Percentiles rank a stretch among this genome's conserved stretches.
Conservation (phyloP, 148 eudicot genomes). For the Polygonum maritimum region DNA sequence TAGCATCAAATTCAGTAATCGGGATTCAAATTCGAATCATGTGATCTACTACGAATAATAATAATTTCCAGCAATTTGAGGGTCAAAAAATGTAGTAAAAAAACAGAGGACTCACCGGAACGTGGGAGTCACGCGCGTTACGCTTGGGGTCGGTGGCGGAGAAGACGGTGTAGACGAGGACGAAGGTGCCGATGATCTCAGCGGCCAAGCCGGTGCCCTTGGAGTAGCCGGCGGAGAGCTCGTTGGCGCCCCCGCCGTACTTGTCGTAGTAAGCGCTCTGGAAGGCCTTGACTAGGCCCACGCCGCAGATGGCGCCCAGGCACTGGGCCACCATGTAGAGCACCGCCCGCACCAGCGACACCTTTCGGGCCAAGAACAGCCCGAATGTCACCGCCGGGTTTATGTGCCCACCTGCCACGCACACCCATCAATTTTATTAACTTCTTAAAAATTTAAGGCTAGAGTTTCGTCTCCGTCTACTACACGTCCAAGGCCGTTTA, state of each 20-base stretch:
- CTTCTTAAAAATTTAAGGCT: no score
- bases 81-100: not conserved
- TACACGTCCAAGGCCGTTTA: no score
- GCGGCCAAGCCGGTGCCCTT: slow-evolving; percentile 9
- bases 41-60: no score
- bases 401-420: not conserved
- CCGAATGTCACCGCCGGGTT: slow-evolving; percentile 13
- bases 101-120: not conserved
- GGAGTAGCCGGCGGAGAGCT: not conserved
- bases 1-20: not conserved
- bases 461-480: no score
- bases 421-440: not conserved
- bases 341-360: not conserved
- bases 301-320: slow-evolving; percentile 6
- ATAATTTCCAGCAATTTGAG: not conserved
- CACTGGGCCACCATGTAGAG: slow-evolving; percentile 9
- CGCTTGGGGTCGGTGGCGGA: slow-evolving; percentile 14
- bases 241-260: slow-evolving; percentile 9
- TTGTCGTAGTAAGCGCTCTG: not conserved
- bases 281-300: slow-evolving; percentile 6
- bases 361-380: slow-evolving; percentile 1
- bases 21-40: not conserved
- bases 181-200: slow-evolving; percentile 10
- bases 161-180: slow-evolving; percentile 13
- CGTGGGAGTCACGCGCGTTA: slow-evolving; percentile 9